Evolutionary conservation across 257 asterid genomes (phyloP).

Genomic region (Nicotiana undulata): DNA sequence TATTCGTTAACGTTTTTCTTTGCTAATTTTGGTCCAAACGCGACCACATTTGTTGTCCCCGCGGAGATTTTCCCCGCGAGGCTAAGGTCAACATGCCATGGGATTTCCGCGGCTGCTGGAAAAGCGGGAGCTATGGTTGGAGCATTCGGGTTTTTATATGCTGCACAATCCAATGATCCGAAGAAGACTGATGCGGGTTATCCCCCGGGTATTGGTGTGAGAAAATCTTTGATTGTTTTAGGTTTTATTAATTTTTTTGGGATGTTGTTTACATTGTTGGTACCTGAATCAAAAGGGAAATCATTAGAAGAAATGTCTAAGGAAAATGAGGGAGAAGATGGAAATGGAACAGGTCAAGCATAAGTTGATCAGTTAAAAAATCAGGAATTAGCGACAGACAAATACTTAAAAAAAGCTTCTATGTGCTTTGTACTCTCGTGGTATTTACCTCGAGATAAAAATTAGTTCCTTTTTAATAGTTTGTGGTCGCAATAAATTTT

Average conservation of each 20-base stretch:
- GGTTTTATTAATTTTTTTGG: constrained; percentile 31
- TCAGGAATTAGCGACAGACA: not conserved
- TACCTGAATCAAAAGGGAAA: constrained; percentile 39
- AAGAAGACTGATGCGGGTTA: constrained; percentile 21
- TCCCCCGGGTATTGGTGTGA: constrained; percentile 32
- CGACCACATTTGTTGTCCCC: constrained; percentile 44
- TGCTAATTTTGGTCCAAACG: constrained; percentile 45
- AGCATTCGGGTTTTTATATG: constrained; percentile 40
- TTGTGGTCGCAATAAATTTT: too few species aligned
- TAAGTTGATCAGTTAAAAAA: too few species aligned
- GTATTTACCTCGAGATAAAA: too few species aligned
- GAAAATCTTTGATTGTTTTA: constrained; percentile 28
- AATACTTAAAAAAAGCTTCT: not conserved
- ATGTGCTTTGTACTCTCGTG: not conserved
- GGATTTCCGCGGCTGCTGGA: constrained; percentile 34
- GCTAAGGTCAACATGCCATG: constrained; percentile 39
- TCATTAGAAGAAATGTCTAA: constrained; percentile 40
- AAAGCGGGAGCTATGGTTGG: constrained; percentile 46
- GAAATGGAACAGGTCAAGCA: not conserved
- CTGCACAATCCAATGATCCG: constrained; percentile 20
- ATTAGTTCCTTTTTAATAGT: too few species aligned
- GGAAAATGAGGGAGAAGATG: constrained; percentile 20
- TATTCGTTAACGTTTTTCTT: constrained; percentile 36
- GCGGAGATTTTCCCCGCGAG: constrained; percentile 17
- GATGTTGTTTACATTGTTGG: constrained; percentile 30